Conservation (phyloP, 208 protist species). For the Acanthamoeba quina region DNA sequence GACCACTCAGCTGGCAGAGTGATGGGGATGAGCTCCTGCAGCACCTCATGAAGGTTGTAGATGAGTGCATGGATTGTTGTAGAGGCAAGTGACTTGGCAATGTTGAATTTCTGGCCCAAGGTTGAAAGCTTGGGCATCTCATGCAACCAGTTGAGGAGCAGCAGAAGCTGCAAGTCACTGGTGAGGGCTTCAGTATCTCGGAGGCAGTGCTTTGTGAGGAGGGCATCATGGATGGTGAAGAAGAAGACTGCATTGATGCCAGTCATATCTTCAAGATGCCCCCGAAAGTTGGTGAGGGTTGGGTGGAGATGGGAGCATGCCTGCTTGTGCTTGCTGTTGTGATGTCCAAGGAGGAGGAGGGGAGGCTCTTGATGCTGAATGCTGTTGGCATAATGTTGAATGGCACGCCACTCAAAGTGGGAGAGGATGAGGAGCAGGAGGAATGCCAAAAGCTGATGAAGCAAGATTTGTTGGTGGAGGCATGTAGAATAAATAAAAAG, state of each 20-base stretch:
- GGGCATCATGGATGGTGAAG: constrained; percentile 6
- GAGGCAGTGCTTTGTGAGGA: not conserved
- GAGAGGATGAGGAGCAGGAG: too few species aligned
- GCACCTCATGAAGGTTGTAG: not conserved
- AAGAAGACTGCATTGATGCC: not conserved
- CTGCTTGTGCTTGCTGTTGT: too few species aligned
- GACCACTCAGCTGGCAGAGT: not conserved
- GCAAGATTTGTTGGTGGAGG: too few species aligned
- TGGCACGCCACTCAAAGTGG: too few species aligned
- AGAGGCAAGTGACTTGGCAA: not conserved
- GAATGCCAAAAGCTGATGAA: too few species aligned
- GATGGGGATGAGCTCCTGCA: not conserved
- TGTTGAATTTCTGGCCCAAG: not conserved
- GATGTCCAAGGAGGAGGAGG: too few species aligned
- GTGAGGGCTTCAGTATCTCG: not conserved
- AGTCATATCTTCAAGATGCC: constrained; percentile 21
- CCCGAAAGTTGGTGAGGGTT: not conserved
- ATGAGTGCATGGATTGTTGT: not conserved
- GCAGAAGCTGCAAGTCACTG: constrained; percentile 16
- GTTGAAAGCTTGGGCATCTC: constrained; percentile 37
- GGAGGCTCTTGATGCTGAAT: too few species aligned
- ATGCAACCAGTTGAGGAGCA: constrained; percentile 22
- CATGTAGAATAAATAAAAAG: too few species aligned
- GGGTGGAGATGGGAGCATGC: not conserved
- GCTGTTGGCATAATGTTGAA: too few species aligned